phyloP scores from a whole-genome alignment of 2,329 filamentous ascomycete species.

The Botrytis fragariae region DNA sequence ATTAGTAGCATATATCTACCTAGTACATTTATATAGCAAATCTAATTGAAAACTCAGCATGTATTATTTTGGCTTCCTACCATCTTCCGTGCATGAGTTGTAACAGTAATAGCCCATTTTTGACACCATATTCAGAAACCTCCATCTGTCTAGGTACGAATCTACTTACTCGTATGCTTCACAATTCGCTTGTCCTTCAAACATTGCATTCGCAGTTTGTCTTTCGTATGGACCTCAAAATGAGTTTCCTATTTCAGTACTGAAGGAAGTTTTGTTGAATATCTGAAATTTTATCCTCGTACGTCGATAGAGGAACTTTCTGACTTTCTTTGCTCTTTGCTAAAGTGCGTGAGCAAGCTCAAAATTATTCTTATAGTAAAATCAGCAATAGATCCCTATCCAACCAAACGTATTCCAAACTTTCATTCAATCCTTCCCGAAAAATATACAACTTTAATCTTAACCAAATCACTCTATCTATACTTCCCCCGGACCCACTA shows the following conservation, averaged over 20 bases:
- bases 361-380: not conserved
- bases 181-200: not conserved
- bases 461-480: not conserved
- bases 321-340: not conserved
- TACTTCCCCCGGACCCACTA: not conserved
- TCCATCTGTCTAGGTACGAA: not conserved
- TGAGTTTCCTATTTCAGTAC: not conserved
- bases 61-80: not conserved
- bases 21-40: not conserved
- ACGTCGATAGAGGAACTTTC: not conserved
- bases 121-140: not conserved
- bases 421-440: not conserved
- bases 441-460: too few relatives aligned
- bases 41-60: not conserved
- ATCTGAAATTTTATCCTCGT: not conserved
- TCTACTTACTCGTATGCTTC: not conserved
- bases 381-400: not conserved
- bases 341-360: not conserved
- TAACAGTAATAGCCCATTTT: not conserved
- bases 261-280: not conserved
- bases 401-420: not conserved
- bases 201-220: not conserved
- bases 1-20: not conserved
- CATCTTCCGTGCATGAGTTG: not conserved
- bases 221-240: not conserved